Base-by-base conservation (phyloP, 2,329 filamentous ascomycete species). In the Aspergillus ochraceoroseus region DNA sequence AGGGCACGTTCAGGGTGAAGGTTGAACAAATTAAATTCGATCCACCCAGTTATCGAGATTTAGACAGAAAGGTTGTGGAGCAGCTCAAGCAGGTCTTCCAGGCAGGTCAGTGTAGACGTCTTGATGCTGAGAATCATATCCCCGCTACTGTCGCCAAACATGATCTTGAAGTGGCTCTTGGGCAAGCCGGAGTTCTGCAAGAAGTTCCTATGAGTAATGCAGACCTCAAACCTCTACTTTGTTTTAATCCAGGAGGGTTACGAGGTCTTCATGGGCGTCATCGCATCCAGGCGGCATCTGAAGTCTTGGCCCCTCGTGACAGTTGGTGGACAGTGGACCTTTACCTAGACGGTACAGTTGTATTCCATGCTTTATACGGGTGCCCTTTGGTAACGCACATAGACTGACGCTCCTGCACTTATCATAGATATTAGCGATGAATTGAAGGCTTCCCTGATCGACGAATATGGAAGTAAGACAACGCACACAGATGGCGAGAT, bases 241-340 rank as follows among this genome's bases (percentile, higher is more conserved):
- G 38, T 18, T 59, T 62, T 41, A 26, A 28, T 13, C n/a, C 23
- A 4, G 48, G 51, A 25, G 38, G 52, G 38, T 33, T 64, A 15
- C 31, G 44, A 13, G 49, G 46, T 33, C 53, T 63, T 20, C 48
- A 58, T 39, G 52, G 58, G 7, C 44, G 41, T 20, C 41, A 61
- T 47, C 42, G 48, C 18, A 17, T 57, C 14, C 15, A 44, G 39
- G 49, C 44, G 3, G 55, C 35, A 11, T 30, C 34, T 18, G 38
- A 55, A 32, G 29, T 52, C 23, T 35, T 61, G 9, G 41, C 52
- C 18, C 46, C 44, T 7, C 26, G 29, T 14, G 47, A 59, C 29
- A 35, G 41, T 5, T 57, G 51, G 52, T 62, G 57, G 58, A 53
- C 49, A 11, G 53, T 62, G n/a, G 53, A 64, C 47, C 34, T 62